A percentile compares a stretch with the other conserved stretches of the same genome.
phyloP scores from a whole-genome alignment of 352 stramenopile species.

The Blastocystis hominis region DNA sequence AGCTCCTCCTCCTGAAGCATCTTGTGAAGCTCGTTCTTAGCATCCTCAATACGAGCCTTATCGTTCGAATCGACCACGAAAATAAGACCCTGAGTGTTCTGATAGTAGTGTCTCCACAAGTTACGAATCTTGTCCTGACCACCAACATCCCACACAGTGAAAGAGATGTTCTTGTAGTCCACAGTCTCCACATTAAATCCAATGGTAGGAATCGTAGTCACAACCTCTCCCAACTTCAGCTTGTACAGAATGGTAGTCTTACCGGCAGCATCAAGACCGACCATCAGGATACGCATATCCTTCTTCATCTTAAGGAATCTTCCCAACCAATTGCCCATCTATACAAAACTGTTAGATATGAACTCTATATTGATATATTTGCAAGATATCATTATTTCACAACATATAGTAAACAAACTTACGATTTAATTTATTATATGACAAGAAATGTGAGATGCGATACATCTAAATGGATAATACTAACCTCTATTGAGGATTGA shows the following conservation, averaged over 20 bases:
- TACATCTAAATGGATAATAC: slow-evolving; percentile 38
- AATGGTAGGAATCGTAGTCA: slow-evolving; percentile 75
- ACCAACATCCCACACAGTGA: slow-evolving; percentile 97
- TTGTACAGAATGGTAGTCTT: slow-evolving; percentile 90
- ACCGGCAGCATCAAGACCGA: slow-evolving; percentile 85
- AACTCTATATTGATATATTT: not conserved
- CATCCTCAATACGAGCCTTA: slow-evolving; percentile 87
- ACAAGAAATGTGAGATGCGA: slow-evolving; percentile 44
- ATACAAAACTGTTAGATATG: not conserved
- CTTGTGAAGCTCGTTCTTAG: slow-evolving; percentile 88
- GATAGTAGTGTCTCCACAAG: slow-evolving; percentile 97
- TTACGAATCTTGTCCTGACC: slow-evolving; percentile 93
- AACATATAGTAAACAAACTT: not conserved
- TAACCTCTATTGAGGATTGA: slow-evolving; percentile 6
- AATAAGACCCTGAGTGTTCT: slow-evolving; percentile 97
- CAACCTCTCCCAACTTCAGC: slow-evolving; percentile 82
- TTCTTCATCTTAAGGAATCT: slow-evolving; percentile 66
- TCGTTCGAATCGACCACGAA: slow-evolving; percentile 99
- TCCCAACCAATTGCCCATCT: slow-evolving; percentile 50
- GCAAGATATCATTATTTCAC: not conserved
- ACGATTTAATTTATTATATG: not conserved
- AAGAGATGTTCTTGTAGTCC: slow-evolving; percentile 99
- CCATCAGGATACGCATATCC: slow-evolving; percentile 81
- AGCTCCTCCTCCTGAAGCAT: slow-evolving; percentile 97
- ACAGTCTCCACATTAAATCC: slow-evolving; percentile 98